Evolutionary conservation across 1,139 yeast genomes (phyloP), one percentile per base, ranked within the genome.

Genomic region (Yamadazyma dendronema): DNA sequence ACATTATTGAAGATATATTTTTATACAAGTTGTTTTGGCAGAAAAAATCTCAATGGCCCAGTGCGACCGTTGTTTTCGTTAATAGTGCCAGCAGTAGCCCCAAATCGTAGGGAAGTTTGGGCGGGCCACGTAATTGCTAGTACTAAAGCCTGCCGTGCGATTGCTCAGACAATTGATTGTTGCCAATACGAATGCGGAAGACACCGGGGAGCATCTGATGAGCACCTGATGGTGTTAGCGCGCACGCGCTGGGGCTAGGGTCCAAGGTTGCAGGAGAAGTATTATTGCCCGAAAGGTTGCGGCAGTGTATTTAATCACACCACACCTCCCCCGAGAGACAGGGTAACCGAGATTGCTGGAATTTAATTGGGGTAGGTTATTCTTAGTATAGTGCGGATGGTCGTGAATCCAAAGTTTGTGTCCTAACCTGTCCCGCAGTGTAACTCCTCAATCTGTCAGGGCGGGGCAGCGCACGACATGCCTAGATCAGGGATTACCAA

Each of bases 1-100:
- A 68, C 94, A 84, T 84, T 27, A 13, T 36, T 14, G 9, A 27
- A 4, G 14, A 29, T 15, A 22, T 10, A 8, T 8, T 5, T 24
- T 5, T 24, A 24, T 8, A 24, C 5, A 13, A 24, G 11, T 19
- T 28, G 17, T 15, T 28, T 8, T 29, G 12, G 13, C 33, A 24
- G 26, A 12, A 24, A 24, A 24, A 24, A 24, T 8, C 12, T 24
- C 12, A 5, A 7, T 19, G 22, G 22, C 9, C 9, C 22, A 19
- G 22, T 19, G 22, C 22, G 22, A 19, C n/a, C n/a, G n/a, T n/a
- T n/a, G n/a, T n/a, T n/a, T n/a, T n/a, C n/a, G n/a, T n/a, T n/a
- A n/a, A n/a, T n/a, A n/a, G n/a, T n/a, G n/a, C n/a, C n/a, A n/a
- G n/a, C n/a, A n/a, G n/a, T n/a, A n/a, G n/a, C n/a, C n/a, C n/a